Percentiles rank a stretch among this genome's conserved stretches.
These are phyloP conservation scores for Mycena rosella DNA, from an alignment of 768 basidiomycete species.

Conservation along the genomic window DNA sequence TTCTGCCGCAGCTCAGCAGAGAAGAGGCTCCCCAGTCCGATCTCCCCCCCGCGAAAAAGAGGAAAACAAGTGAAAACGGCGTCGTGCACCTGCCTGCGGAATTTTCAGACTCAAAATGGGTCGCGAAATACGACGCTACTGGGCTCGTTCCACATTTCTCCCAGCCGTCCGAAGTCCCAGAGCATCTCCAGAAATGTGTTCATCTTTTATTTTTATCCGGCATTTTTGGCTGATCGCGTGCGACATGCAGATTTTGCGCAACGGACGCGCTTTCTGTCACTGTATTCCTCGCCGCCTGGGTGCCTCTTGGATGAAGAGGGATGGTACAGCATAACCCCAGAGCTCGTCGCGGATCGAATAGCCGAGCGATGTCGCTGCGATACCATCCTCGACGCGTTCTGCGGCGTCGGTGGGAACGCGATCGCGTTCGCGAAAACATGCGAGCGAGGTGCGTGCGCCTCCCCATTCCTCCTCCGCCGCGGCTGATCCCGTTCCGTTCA, in stretches of 20 bases:
- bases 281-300: constrained; percentile 76
- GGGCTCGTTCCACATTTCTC: constrained; percentile 81
- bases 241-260: constrained; percentile 82
- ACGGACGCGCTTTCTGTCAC: constrained; percentile 83
- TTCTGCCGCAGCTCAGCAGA: constrained; percentile 54
- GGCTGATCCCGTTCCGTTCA: constrained; percentile 47
- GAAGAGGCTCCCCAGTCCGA: constrained; percentile 31
- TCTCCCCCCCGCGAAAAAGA: constrained; percentile 51
- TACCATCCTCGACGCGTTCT: constrained; percentile 93
- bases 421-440: constrained; percentile 98
- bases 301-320: constrained; percentile 94
- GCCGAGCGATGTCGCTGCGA: constrained; percentile 92
- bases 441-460: constrained; percentile 76
- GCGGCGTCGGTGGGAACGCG: constrained; percentile 97
- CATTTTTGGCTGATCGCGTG: constrained; percentile 4
- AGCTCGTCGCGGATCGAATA: constrained; percentile 91
- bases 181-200: constrained; percentile 88
- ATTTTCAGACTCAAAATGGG: constrained; percentile 46
- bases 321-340: constrained; percentile 99
- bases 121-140: constrained; percentile 72
- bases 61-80: constrained; percentile 39
- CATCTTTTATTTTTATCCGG: constrained; percentile 8
- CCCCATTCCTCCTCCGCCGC: too few species aligned
- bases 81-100: constrained; percentile 24
- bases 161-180: constrained; percentile 75